phyloP scores from a whole-genome alignment of 2,329 filamentous ascomycete species.

The Neoscytalidium dimidiatum region DNA sequence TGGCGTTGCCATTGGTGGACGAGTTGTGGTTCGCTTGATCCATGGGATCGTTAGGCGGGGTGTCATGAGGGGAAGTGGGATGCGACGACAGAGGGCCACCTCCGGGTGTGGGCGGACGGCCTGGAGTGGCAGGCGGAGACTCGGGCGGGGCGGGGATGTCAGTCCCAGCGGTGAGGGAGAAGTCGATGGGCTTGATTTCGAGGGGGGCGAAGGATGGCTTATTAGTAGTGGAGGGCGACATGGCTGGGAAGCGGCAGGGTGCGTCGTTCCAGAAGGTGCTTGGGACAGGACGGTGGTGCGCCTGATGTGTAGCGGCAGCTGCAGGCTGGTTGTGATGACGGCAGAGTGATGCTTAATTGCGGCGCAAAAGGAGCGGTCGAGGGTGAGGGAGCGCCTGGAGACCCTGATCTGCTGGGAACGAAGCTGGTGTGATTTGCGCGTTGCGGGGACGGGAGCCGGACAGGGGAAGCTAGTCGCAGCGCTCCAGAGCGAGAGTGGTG shows the following conservation, averaged over 20 bases:
- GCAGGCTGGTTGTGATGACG: background rate
- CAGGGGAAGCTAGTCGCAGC: constrained; percentile 20
- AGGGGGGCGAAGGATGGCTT: constrained; percentile 15
- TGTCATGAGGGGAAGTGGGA: constrained; percentile 36
- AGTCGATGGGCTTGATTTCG: constrained; percentile 36
- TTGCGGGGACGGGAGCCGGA: constrained; percentile 18
- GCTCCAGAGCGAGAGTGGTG: constrained; percentile 5
- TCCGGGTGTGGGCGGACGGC: constrained; percentile 39
- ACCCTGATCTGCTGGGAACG: constrained; percentile 17
- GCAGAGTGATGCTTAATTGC: background rate
- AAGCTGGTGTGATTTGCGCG: constrained; percentile 17
- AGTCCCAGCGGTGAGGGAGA: constrained; percentile 45
- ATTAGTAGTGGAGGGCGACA: constrained; percentile 15
- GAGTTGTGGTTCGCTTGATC: constrained; percentile 33
- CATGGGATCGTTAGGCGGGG: constrained; percentile 10
- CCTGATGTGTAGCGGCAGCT: background rate
- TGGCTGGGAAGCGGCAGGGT: constrained; percentile 2
- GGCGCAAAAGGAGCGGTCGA: constrained; percentile 14
- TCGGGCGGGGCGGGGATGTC: constrained; percentile 43
- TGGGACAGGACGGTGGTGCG: background rate
- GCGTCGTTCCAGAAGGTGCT: background rate
- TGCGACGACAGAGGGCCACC: constrained; percentile 44
- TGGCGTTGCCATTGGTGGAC: constrained; percentile 22
- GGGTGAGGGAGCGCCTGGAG: background rate
- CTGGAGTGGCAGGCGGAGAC: constrained; percentile 39